A percentile compares a stretch with the other conserved stretches of the same genome.
phyloP scores from a whole-genome alignment of 1,284 basidiomycete genomes.

The Heterobasidion annosum region DNA sequence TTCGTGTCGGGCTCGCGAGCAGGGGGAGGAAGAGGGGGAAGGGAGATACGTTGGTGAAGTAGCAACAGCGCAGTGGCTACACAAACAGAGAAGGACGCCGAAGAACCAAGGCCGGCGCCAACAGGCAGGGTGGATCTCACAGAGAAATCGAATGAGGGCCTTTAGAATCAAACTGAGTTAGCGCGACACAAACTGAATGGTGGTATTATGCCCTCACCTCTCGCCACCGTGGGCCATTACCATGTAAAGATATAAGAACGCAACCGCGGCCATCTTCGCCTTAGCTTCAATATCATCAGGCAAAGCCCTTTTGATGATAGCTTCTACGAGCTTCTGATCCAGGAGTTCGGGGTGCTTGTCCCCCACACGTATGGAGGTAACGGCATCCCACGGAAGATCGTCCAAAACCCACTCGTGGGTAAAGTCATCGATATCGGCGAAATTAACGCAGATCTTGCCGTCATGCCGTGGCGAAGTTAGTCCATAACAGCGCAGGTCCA shows the following conservation, averaged over 20 bases:
- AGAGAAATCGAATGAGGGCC: conserved; percentile 72
- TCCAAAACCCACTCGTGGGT: conserved; percentile 76
- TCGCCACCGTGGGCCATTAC: conserved; percentile 46
- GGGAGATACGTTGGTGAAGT: conserved; percentile 49
- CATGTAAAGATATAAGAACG: conserved; percentile 96
- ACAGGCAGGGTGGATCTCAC: conserved; percentile 94
- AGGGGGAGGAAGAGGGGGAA: conserved; percentile 41
- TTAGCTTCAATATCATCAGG: conserved; percentile 29
- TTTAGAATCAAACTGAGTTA: conserved; percentile 16
- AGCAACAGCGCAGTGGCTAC: conserved; percentile 77
- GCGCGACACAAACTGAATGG: conserved; percentile 1
- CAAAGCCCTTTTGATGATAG: conserved; percentile 49
- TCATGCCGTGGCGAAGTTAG: conserved; percentile 72
- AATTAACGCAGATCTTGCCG: conserved; percentile 67
- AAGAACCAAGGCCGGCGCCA: conserved; percentile 96
- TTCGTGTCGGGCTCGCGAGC: conserved; percentile 25
- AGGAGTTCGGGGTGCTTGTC: conserved; percentile 57
- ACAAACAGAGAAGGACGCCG: conserved; percentile 91
- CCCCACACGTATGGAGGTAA: conserved; percentile 42
- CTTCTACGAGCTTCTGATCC: conserved; percentile 63
- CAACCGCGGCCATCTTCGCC: conserved; percentile 63
- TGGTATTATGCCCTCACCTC: conserved; percentile 37
- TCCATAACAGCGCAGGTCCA: conserved; percentile 93
- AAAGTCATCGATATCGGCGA: conserved; percentile 76
- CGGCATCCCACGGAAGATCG: conserved; percentile 81